Base-by-base conservation (phyloP, 257 asterid species). In the Scutellaria minor region DNA sequence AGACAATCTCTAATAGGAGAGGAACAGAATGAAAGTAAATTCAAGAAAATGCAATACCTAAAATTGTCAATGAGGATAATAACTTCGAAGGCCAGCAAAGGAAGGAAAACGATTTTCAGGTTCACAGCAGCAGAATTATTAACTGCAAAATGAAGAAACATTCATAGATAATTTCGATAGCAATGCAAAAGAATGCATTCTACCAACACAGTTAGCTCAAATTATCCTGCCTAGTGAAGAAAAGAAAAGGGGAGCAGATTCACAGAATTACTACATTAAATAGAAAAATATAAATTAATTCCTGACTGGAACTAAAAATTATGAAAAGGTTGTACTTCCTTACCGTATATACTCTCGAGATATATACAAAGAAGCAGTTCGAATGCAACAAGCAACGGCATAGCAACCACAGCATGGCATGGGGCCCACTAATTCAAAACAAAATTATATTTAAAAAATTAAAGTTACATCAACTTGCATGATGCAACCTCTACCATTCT, bases 341-440 rank as follows among this genome's bases (percentile, higher is more conserved):
- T 90, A 95, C 99, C 96, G 40, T 78, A 60, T 69, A 74, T 54
- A 82, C 96, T 86, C 89, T 95, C 93, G 10, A 95, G 99, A 84
- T 92, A 84, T 79, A 92, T 87, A 82, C 98, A 95, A 68, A 95
- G 98, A 78, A 95, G 99, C 84, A 95, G 89, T 80, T 95, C 99
- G 74, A 95, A 95, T 51, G 98, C 94, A 72, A 92, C 82, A 66
- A 95, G 92, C 91, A 95, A 81, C 8, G 99, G 98, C 75, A 77
- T 85, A 48, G 96, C 99, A 84, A 89, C 98, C 80, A 92, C 93
- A 44, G 97, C 84, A 86, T 95, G 99, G 79, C 99, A 95, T 20
- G 99, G 99, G 75, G 99, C 98, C 99, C 98, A 95, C 99, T 95
- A 31, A 64, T 45, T 75, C 85, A 87, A 65, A 76, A 67, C 15